Conservation (phyloP, 164 flowering plant species). For the Warburgia ugandensis region DNA sequence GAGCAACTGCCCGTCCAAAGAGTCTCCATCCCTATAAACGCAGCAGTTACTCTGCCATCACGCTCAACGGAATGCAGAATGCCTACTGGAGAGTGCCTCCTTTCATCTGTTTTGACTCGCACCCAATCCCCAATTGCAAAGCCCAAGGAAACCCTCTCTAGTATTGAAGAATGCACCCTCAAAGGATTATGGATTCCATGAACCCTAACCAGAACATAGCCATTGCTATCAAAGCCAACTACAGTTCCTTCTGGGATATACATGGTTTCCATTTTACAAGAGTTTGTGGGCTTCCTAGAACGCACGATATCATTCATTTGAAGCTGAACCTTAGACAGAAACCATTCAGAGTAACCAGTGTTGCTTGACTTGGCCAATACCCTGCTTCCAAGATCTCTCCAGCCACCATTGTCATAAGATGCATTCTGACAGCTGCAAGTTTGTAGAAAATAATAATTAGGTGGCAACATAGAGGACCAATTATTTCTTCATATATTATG, state of each 20-base stretch:
- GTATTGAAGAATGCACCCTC: constrained; percentile 45
- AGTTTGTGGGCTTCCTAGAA: constrained; percentile 63
- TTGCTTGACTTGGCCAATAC: constrained; percentile 23
- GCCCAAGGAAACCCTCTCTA: constrained; percentile 78
- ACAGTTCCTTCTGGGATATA: constrained; percentile 67
- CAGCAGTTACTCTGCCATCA: constrained; percentile 58
- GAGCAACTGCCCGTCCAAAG: constrained; percentile 69
- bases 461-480: background rate
- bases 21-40: constrained; percentile 64
- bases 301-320: constrained; percentile 79
- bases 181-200: constrained; percentile 84
- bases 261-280: constrained; percentile 66
- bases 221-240: constrained; percentile 59
- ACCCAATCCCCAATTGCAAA: constrained; percentile 93
- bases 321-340: constrained; percentile 66
- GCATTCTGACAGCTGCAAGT: constrained; percentile 60
- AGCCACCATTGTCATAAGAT: constrained; percentile 30
- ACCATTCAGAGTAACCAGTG: constrained; percentile 61
- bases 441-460: background rate
- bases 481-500: too few species aligned
- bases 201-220: constrained; percentile 65
- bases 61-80: constrained; percentile 71
- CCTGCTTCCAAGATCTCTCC: constrained; percentile 33
- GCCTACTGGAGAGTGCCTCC: constrained; percentile 74
- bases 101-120: constrained; percentile 55